Evolutionary conservation across 768 basidiomycete species (phyloP).

Genomic region (Leccinum variicolor): DNA sequence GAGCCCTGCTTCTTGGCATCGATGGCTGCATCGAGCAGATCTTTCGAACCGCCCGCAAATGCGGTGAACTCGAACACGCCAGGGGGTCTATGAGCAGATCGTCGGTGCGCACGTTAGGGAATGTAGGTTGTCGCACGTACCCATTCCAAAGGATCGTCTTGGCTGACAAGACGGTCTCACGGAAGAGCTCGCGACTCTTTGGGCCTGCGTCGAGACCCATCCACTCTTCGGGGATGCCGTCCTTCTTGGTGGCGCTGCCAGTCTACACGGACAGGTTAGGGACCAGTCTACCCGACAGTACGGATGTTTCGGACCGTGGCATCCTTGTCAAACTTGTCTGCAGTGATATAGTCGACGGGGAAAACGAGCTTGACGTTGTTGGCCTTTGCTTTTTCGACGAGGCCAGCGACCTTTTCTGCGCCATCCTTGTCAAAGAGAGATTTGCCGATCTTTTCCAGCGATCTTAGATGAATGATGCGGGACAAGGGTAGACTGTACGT

Average conservation of each 20-base stretch:
- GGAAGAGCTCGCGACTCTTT: slow-evolving; percentile 78
- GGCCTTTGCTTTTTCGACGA: slow-evolving; percentile 89
- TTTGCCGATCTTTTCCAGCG: slow-evolving; percentile 66
- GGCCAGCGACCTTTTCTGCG: slow-evolving; percentile 74
- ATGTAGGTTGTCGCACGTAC: slow-evolving; percentile 37
- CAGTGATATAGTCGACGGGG: slow-evolving; percentile 92
- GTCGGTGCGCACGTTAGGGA: background rate
- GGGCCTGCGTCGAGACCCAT: slow-evolving; percentile 93
- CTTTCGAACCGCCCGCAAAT: slow-evolving; percentile 82
- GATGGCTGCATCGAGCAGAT: slow-evolving; percentile 80
- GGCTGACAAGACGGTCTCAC: slow-evolving; percentile 72
- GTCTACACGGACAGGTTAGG: slow-evolving; percentile 41
- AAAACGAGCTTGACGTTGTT: slow-evolving; percentile 94
- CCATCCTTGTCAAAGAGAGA: slow-evolving; percentile 93
- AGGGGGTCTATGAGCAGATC: slow-evolving; percentile 62
- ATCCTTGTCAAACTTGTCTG: slow-evolving; percentile 93
- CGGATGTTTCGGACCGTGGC: slow-evolving; percentile 56
- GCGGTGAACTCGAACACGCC: slow-evolving; percentile 97
- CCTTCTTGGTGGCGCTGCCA: slow-evolving; percentile 68
- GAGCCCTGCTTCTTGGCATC: slow-evolving; percentile 84
- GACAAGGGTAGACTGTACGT: slow-evolving; percentile 18
- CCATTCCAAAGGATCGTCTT: slow-evolving; percentile 99
- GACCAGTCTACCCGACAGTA: background rate
- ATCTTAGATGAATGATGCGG: slow-evolving; percentile 1
- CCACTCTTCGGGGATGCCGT: slow-evolving; percentile 91